A percentile compares a stretch with the other conserved stretches of the same genome.
These are phyloP conservation scores for Cercospora canescens DNA, from an alignment of 2,329 filamentous ascomycete species.

Conservation along the genomic window DNA sequence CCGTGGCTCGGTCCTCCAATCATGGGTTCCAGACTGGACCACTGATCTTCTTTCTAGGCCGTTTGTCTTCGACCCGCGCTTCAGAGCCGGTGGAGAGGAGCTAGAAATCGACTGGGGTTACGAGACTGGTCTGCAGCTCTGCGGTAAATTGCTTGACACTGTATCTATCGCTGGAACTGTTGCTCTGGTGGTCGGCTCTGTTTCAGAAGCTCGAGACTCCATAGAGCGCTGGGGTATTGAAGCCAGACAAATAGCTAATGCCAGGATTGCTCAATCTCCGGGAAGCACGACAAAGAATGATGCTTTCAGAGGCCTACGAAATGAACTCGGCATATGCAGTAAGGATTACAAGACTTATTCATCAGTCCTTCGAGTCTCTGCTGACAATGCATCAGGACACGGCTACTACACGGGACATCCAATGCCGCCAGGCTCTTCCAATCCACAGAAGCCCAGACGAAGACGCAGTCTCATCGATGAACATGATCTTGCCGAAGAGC, in stretches of 20 bases:
- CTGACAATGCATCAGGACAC: conserved; percentile 12
- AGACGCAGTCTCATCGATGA: conserved; percentile 31
- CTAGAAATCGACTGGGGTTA: conserved; percentile 32
- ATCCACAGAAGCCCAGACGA: background rate
- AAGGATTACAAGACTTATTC: background rate
- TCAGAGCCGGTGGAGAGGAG: conserved; percentile 26
- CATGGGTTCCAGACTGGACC: conserved; percentile 34
- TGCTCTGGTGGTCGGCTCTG: background rate
- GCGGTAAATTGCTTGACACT: conserved; percentile 32
- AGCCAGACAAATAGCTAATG: conserved; percentile 24
- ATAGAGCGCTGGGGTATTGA: conserved; percentile 28
- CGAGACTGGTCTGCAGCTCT: conserved; percentile 29
- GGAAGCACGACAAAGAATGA: conserved; percentile 30
- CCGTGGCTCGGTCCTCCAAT: conserved; percentile 23
- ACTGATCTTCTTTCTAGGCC: conserved; percentile 27
- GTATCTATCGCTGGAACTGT: conserved; percentile 24
- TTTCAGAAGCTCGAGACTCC: background rate
- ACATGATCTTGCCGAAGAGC: conserved; percentile 13
- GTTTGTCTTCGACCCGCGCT: conserved; percentile 30
- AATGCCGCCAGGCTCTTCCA: background rate
- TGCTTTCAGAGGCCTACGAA: conserved; percentile 29
- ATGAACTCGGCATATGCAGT: conserved; percentile 17
- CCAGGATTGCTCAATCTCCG: conserved; percentile 28
- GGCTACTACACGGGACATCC: conserved; percentile 16
- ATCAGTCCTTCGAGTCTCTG: background rate